Percentiles rank a stretch among this genome's conserved stretches.
These are phyloP conservation scores for Tylopilus intermedius DNA, from an alignment of 768 basidiomycete species.

Conservation along the genomic window DNA sequence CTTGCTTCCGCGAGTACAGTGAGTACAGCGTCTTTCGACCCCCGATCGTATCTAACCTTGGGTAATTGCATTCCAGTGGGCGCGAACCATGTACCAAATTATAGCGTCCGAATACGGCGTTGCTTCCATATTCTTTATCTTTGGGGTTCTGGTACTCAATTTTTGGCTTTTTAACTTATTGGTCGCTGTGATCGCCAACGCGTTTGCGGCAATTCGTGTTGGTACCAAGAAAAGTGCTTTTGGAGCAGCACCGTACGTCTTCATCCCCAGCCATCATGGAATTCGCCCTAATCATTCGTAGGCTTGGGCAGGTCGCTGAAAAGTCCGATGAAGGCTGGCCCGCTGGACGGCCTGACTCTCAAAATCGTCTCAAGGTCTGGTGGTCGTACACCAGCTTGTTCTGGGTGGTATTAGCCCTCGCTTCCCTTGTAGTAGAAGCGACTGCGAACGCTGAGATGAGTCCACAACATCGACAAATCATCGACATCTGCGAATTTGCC, in stretches of 20 bases:
- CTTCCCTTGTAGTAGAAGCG: slow-evolving; percentile 68
- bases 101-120: slow-evolving; percentile 87
- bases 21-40: slow-evolving; percentile 24
- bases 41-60: too few relatives aligned
- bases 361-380: slow-evolving; percentile 49
- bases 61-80: slow-evolving; percentile 46
- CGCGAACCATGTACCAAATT: slow-evolving; percentile 77
- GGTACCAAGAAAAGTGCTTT: slow-evolving; percentile 91
- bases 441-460: slow-evolving; percentile 53
- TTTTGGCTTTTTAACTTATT: slow-evolving; percentile 93
- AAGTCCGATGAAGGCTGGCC: slow-evolving; percentile 64
- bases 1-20: slow-evolving; percentile 77
- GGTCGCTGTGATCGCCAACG: slow-evolving; percentile 93
- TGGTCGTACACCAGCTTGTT: slow-evolving; percentile 59
- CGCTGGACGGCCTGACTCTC: slow-evolving; percentile 38
- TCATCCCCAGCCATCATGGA: background rate
- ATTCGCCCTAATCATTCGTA: slow-evolving; percentile 14
- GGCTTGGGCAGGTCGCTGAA: slow-evolving; percentile 40
- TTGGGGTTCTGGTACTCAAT: slow-evolving; percentile 79
- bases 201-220: slow-evolving; percentile 79
- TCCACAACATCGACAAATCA: slow-evolving; percentile 39
- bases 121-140: slow-evolving; percentile 82
- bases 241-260: slow-evolving; percentile 51
- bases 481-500: slow-evolving; percentile 65
- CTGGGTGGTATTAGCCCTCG: slow-evolving; percentile 73